Percentiles rank a stretch among this genome's conserved stretches.
Evolutionary conservation across 148 eudicot genomes (phyloP).

Genomic region (Simmondsia chinensis): DNA sequence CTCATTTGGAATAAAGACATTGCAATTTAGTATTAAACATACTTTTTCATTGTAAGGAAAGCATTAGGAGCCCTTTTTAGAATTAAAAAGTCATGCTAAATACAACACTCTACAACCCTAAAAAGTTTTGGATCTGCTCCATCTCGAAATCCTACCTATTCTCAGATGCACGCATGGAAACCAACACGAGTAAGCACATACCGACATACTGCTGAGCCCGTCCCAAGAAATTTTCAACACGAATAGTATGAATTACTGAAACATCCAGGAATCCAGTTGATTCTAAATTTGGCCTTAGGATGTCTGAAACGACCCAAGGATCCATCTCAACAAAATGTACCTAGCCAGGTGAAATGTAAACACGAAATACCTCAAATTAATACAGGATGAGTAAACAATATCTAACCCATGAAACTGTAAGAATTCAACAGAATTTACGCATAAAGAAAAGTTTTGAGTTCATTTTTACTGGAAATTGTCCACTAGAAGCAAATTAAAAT

Average conservation of each 20-base stretch:
- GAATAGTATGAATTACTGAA: constrained; percentile 69
- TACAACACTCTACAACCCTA: too few relatives aligned
- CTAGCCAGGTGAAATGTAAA: constrained; percentile 20
- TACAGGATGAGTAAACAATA: not conserved
- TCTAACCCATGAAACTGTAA: not conserved
- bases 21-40: too few relatives aligned
- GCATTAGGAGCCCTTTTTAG: too few relatives aligned
- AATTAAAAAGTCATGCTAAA: too few relatives aligned
- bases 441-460: too few relatives aligned
- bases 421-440: too few relatives aligned
- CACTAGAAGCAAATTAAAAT: not conserved
- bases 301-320: constrained; percentile 89
- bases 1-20: too few relatives aligned
- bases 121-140: too few relatives aligned
- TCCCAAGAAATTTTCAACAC: constrained; percentile 68
- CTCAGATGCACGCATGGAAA: constrained; percentile 1
- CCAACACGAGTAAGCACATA: constrained; percentile 8
- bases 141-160: not conserved
- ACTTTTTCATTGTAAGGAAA: too few relatives aligned
- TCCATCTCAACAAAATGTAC: constrained; percentile 98
- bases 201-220: constrained; percentile 52
- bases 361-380: constrained; percentile 2
- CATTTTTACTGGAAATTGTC: too few relatives aligned
- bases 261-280: constrained; percentile 71
- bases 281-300: constrained; percentile 74